Evolutionary conservation across 2,329 filamentous ascomycete genomes (phyloP).

Genomic region (Aspergillus unguis): DNA sequence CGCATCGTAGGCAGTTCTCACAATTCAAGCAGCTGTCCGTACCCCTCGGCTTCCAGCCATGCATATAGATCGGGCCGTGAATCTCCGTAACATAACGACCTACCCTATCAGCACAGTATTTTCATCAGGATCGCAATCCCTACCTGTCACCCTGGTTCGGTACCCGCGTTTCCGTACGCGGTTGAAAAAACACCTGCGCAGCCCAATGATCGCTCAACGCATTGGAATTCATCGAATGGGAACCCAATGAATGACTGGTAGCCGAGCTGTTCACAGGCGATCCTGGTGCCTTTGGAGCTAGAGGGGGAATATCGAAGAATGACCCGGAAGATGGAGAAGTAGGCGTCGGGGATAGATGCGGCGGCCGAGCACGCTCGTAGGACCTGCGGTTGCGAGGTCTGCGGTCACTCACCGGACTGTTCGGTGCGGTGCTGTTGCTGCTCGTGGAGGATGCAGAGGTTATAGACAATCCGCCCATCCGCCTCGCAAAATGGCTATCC

Average conservation of each 20-base stretch:
- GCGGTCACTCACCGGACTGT: slow-evolving; percentile 28
- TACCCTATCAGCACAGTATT: slow-evolving; percentile 14
- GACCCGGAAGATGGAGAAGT: slow-evolving; percentile 29
- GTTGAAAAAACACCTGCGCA: slow-evolving; percentile 35
- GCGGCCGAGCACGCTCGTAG: slow-evolving; percentile 34
- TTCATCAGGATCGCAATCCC: slow-evolving; percentile 7
- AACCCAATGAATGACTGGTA: slow-evolving; percentile 30
- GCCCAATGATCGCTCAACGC: slow-evolving; percentile 42
- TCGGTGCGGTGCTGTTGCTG: slow-evolving; percentile 25
- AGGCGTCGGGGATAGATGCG: slow-evolving; percentile 25
- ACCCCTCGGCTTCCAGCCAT: slow-evolving; percentile 33
- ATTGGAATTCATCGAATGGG: slow-evolving; percentile 28
- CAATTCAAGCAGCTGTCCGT: slow-evolving; percentile 39
- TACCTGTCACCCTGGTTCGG: slow-evolving; percentile 30
- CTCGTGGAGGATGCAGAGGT: slow-evolving; percentile 25
- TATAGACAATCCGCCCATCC: slow-evolving; percentile 26
- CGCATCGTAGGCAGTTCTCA: slow-evolving; percentile 19
- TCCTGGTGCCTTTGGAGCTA: slow-evolving; percentile 30
- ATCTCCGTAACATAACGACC: slow-evolving; percentile 37
- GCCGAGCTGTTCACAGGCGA: slow-evolving; percentile 35
- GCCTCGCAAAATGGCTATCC: slow-evolving; percentile 26
- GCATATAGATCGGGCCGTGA: slow-evolving; percentile 25
- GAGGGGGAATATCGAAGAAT: slow-evolving; percentile 30
- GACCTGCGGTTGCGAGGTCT: slow-evolving; percentile 32
- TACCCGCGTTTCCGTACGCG: slow-evolving; percentile 29